Base-by-base conservation (phyloP, 257 asterid genomes). In the Vinca minor region DNA sequence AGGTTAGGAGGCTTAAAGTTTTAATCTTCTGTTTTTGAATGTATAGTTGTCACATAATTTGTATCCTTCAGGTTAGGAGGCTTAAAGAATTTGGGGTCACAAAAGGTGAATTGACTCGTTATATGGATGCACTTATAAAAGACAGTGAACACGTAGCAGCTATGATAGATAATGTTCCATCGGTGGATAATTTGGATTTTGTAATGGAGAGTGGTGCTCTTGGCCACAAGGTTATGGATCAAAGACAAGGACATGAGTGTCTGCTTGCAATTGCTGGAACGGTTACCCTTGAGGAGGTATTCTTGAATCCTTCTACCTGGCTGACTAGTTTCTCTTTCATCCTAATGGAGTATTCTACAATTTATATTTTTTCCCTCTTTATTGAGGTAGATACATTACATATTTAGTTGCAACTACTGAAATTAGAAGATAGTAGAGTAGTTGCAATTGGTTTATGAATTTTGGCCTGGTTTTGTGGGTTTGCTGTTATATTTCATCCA, bases 1-100 rank as follows among this genome's bases (percentile, higher is more conserved):
- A 93, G 99, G 97, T 93, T 66, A 86, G 97, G 66, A 87, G 99
- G 80, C 99, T 93, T 65, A 93, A 93, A 84, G 96, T n/a, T n/a
- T n/a, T n/a, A n/a, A n/a, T n/a, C n/a, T n/a, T n/a, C n/a, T n/a
- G n/a, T n/a, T n/a, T n/a, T n/a, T n/a, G n/a, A n/a, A n/a, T n/a
- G n/a, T n/a, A n/a, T n/a, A n/a, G n/a, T n/a, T n/a, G n/a, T n/a
- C n/a, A n/a, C n/a, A n/a, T n/a, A n/a, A n/a, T 34, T 46, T 57
- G 29, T 36, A 64, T 56, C 29, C 59, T 47, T 12, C 78, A 93
- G 99, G 97, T 93, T 66, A 86, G 97, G 66, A 87, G 99, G 80
- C 99, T 93, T 65, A 93, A 93, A 84, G 96, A 84, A 78, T 93
- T 87, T 68, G 99, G 99, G 67, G 97, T 93, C 68, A 93, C 99